Evolutionary conservation across 306 rosid species (phyloP).

Genomic region (Alnus glutinosa): DNA sequence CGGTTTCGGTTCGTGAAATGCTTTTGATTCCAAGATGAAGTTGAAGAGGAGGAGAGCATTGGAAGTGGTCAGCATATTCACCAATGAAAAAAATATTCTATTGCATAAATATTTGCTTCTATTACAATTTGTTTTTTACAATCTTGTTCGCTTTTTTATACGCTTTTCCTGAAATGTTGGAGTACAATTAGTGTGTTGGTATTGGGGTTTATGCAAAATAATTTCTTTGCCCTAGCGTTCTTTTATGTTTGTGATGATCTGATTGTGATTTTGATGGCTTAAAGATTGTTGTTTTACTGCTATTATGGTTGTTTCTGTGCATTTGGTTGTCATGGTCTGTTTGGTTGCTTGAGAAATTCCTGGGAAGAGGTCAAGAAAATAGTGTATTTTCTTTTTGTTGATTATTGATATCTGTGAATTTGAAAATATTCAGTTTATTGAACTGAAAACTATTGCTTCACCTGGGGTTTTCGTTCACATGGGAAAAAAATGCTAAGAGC

Average conservation of each 20-base stretch:
- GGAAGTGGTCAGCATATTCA: constrained; percentile 78
- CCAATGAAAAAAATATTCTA: constrained; percentile 8
- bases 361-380: not conserved
- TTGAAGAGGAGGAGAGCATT: constrained; percentile 86
- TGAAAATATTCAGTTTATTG: not conserved
- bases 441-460: not conserved
- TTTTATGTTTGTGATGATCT: constrained; percentile 23
- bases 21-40: constrained; percentile 79
- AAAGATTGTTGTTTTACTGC: constrained; percentile 10
- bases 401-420: constrained; percentile 9
- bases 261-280: constrained; percentile 22
- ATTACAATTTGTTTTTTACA: not conserved
- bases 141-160: not conserved
- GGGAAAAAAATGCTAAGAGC: not conserved
- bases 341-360: constrained; percentile 7
- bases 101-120: not conserved
- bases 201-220: constrained; percentile 34
- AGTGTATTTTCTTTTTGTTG: not conserved
- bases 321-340: constrained; percentile 1
- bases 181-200: constrained; percentile 12
- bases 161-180: not conserved
- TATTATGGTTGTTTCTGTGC: constrained; percentile 11
- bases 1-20: constrained; percentile 57
- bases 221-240: not conserved
- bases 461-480: not conserved